These are phyloP conservation scores for Purpureocillium lavendulum DNA, from an alignment of 2,329 filamentous ascomycete species.

Conservation along the genomic window DNA sequence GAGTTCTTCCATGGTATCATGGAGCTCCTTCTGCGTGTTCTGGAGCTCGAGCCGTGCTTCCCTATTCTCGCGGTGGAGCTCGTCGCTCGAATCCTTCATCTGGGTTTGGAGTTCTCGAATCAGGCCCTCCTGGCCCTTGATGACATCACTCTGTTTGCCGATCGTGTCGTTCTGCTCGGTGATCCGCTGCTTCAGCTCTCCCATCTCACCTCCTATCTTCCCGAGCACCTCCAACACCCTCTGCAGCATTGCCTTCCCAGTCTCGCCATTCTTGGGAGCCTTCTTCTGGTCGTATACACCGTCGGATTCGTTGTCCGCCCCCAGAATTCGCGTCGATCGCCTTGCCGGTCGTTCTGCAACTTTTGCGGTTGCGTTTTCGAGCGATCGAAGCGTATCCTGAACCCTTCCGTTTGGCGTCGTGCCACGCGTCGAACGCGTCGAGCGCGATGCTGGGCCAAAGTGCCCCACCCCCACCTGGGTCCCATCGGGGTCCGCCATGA, in stretches of 20 bases:
- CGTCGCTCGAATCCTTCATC: neutral
- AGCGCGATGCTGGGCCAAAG: no score
- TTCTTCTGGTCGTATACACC: neutral
- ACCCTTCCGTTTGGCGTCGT: neutral
- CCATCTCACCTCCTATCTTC: neutral
- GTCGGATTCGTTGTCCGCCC: neutral
- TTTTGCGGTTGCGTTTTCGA: neutral
- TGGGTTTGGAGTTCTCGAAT: neutral
- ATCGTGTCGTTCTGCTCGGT: neutral
- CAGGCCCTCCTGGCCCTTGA: neutral
- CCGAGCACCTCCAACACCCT: neutral
- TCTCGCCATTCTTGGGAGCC: neutral
- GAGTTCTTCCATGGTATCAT: neutral
- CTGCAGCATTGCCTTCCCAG: neutral
- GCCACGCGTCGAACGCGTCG: neutral
- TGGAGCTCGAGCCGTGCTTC: neutral
- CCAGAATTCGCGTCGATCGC: neutral
- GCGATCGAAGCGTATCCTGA: no score
- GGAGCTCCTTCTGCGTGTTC: neutral
- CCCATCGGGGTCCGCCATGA: no score
- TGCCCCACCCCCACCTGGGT: no score
- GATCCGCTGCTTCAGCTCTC: neutral
- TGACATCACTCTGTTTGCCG: neutral
- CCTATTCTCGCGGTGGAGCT: neutral
- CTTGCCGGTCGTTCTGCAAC: neutral